Evolutionary conservation across 2,329 filamentous ascomycete genomes (phyloP), one percentile per base, ranked within the genome.

Genomic region (Didymella pinodella): DNA sequence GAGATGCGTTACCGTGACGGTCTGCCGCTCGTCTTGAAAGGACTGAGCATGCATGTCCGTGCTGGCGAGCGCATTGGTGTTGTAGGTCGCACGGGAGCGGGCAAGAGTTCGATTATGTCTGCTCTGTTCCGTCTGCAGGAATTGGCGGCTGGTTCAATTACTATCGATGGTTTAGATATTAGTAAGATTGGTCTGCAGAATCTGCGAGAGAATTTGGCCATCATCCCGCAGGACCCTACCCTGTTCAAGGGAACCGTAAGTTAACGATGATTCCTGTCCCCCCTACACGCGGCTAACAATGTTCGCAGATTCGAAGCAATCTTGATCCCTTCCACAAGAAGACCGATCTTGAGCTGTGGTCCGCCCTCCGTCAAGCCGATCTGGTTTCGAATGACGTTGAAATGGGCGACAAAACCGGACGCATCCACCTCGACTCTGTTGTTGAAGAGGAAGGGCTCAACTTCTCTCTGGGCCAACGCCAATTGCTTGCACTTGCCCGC

Each of bases 391-490:
- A 70, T 49, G 83, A 87, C 10, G 75, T 78, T 28, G 70, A 74
- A 12, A 79, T 82, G 46, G 74, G 78, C 11, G 78, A 83, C 54
- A 77, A 79, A 57, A 75, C 78, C n/a, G 77, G 77, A 10, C 87
- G 90, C 55, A 90, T 97, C 61, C 88, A 92, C 65, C 88, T 99
- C 22, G 94, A 98, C 77, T 90, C 86, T 16, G 72, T 87, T 2
- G 94, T 98, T 2, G 93, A 97, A 68, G 95, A 98, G 74, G 94
- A 97, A 79, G 95, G 95, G n/a, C 84, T 97, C 61, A 98, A 98
- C 78, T 97, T 97, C 82, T 96, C 92, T 0, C 88, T 98, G 10
- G 94, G 94, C 7, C 94, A 98, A 79, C 88, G 95, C 3, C 95
- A 98, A 78, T 86, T 98, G 48, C 51, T 60, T 14, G 95, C 95